Base-by-base conservation (phyloP, 2,329 filamentous ascomycete species). In the Verticillium longisporum region DNA sequence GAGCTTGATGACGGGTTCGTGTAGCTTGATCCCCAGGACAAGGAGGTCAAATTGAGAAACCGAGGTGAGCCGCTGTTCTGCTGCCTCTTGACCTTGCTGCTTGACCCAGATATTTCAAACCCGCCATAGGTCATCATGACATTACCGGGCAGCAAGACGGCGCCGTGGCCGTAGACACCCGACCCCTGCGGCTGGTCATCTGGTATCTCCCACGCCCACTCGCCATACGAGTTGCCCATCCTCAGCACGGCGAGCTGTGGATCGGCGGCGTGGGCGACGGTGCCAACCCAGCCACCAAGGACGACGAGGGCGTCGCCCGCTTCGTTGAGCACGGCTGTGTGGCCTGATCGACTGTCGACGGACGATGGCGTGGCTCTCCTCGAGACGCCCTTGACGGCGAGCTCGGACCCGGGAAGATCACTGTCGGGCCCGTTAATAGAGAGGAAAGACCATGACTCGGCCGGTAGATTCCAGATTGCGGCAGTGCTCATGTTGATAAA, bases 401-500 rank as follows among this genome's bases (percentile, higher is more conserved):
- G 77, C 67, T 90, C 87, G 3, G 65, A 59, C n/a, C 61, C 58
- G 21, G 18, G 56, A 26, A 21, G 66, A 32, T 65, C 65, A 32
- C 61, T 33, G 15, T 68, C 62, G 1, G 80, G 76, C 4, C 77
- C 74, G 14, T 82, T 77, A n/a, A 93, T 85, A 1, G 82, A 79
- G 32, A 96, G 78, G 71, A 94, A 97, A 33, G 86, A 88, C 94
- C 94, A 98, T 59, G 84, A 88, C 69, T 92, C 87, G 68, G 96
- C 89, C 0, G 94, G 94, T 6, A 97, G 78, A 60, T 87, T 93
- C 80, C 93, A 97, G 1, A 97, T 78, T 0, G 92, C 94, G 1
- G 94, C 85, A 54, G 92, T 91, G 61, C 91, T 96, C 89, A 96
- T 97, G 72, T 97, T 96, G 76, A 97, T 88, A 71, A 97, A 97